Percentiles rank a stretch among this genome's conserved stretches.
Conservation (phyloP, 495 filamentous ascomycete genomes). For the Penicillium goetzii region DNA sequence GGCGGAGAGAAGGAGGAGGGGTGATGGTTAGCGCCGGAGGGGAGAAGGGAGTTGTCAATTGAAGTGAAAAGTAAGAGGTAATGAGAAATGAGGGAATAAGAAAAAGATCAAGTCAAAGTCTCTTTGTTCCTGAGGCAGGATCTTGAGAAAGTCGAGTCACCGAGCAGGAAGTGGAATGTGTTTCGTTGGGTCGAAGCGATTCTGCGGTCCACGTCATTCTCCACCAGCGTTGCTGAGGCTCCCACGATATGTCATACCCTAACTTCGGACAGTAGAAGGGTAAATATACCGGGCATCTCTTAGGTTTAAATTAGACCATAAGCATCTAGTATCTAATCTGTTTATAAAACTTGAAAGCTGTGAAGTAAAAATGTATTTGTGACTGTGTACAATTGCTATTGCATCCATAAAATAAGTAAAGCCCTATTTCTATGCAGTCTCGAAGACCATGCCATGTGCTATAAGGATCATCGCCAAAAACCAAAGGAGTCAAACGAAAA, state of each 20-base stretch:
- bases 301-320: too few relatives aligned
- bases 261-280: background rate
- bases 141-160: constrained; percentile 2
- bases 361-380: background rate
- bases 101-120: background rate
- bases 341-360: background rate
- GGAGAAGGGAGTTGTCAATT: background rate
- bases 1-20: constrained; percentile 8
- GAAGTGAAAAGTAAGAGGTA: background rate
- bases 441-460: constrained; percentile 9
- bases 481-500: background rate
- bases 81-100: background rate
- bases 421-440: constrained; percentile 10
- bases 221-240: constrained; percentile 19
- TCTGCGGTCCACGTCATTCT: constrained; percentile 44
- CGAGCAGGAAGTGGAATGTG: constrained; percentile 1
- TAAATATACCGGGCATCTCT: too few relatives aligned
- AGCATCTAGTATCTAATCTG: too few relatives aligned
- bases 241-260: constrained; percentile 3
- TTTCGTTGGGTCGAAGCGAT: constrained; percentile 14
- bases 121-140: constrained; percentile 6
- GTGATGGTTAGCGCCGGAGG: background rate
- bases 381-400: constrained; percentile 13
- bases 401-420: constrained; percentile 12
- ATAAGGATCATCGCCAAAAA: constrained; percentile 4